A percentile compares a stretch with the other conserved stretches of the same genome.
These are phyloP conservation scores for Inga oerstediana DNA, from an alignment of 306 rosid genomes.

Conservation along the genomic window DNA sequence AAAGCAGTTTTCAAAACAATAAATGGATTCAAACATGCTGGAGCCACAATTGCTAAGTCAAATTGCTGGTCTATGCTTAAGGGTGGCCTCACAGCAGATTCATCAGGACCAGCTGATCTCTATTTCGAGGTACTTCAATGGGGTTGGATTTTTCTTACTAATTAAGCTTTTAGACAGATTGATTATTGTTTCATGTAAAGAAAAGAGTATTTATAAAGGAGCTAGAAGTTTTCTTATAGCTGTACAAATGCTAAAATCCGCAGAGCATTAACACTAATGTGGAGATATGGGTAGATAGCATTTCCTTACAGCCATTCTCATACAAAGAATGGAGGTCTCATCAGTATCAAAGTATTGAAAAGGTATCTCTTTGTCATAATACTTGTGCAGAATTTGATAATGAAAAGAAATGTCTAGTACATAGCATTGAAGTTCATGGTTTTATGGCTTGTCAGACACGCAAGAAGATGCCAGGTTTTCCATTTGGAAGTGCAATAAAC, in stretches of 20 bases:
- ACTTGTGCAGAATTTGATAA: not conserved
- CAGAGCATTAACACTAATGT: constrained; percentile 55
- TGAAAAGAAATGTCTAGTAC: not conserved
- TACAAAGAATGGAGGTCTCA: constrained; percentile 53
- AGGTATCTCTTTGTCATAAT: constrained; percentile 32
- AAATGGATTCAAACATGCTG: constrained; percentile 46
- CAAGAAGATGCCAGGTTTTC: constrained; percentile 47
- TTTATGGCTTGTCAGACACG: constrained; percentile 47
- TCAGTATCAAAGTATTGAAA: constrained; percentile 49
- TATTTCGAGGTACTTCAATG: constrained; percentile 61
- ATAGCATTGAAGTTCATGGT: not conserved
- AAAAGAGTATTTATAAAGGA: not conserved
- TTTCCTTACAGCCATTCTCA: constrained; percentile 63
- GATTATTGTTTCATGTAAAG: not conserved
- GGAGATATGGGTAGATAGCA: constrained; percentile 58
- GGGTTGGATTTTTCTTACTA: not conserved
- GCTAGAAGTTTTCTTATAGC: not conserved
- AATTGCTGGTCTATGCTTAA: constrained; percentile 89
- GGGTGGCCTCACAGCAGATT: constrained; percentile 66
- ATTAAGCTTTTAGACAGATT: not conserved
- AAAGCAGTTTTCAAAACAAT: constrained; percentile 57
- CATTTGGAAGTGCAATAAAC: constrained; percentile 67
- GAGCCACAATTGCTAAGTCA: constrained; percentile 48
- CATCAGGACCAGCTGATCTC: constrained; percentile 63
- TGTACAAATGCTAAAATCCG: constrained; percentile 9